Base-by-base conservation (phyloP, 2,329 filamentous ascomycete species). In the Atkinsonella hypoxylon region DNA sequence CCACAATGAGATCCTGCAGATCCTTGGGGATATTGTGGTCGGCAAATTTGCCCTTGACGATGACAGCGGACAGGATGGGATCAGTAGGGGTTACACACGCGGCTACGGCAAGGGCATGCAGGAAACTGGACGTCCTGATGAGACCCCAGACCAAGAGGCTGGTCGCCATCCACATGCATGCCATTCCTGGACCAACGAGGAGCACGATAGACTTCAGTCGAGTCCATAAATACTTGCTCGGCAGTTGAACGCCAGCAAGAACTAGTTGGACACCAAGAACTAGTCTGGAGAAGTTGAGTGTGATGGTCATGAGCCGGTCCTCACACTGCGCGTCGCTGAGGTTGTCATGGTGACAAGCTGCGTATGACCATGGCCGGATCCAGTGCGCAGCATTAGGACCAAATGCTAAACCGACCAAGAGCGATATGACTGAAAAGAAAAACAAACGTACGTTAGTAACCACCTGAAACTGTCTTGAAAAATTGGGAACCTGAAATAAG, bases 1-100 rank as follows among this genome's bases (percentile, higher is more conserved):
- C 84, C 46, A 86, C 77, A 60, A 89, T 87, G 58, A 89, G 87
- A 56, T 85, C 82, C 69, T 95, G 89, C 46, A 96, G 70, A 30
- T 83, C 78, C 51, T 82, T 83, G 0, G 90, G 89, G 17, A 95
- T 83, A 62, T 95, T 93, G 59, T 89, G 85, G 61, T 95, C 89
- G 1, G 90, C 90, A 62, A 95, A 96, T 59, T 87, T 90, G 32
- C 89, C 89, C 70, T 95, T 95, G 44, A 95, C 88, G 51, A 95
- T 95, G 2, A 86, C 86, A 56, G 93, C 91, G 15, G 86, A 91
- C 38, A 95, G 67, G 1, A 95, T 82, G 0, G 90, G 90, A 59
- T 96, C 90, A 0, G 90, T 95, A 0, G 89, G 90, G 2, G 90
- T 93, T n/a, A 96, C 82, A 61, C 89, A 95, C 0, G 89, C 86